phyloP scores from a whole-genome alignment of 2,329 filamentous ascomycete genomes.

The Fusarium scirpi region DNA sequence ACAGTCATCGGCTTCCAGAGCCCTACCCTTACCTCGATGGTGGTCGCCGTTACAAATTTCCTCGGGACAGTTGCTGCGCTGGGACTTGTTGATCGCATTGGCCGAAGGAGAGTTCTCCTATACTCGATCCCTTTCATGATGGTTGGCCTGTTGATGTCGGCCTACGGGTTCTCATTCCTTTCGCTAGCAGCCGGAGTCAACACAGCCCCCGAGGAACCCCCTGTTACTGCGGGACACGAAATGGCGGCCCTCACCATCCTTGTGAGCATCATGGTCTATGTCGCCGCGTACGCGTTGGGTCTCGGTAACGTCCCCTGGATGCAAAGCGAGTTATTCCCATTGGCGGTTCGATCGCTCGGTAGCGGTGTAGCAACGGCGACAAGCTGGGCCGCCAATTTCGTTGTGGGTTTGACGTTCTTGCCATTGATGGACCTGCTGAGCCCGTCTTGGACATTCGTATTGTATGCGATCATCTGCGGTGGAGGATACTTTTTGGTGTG shows the following conservation, averaged over 20 bases:
- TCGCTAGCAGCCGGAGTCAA: slow-evolving; percentile 54
- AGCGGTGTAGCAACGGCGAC: slow-evolving; percentile 81
- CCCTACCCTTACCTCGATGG: slow-evolving; percentile 83
- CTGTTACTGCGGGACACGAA: slow-evolving; percentile 36
- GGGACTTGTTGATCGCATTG: slow-evolving; percentile 81
- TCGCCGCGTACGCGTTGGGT: slow-evolving; percentile 86
- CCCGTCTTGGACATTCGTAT: slow-evolving; percentile 80
- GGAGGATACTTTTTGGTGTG: slow-evolving; percentile 76
- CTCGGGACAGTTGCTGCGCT: slow-evolving; percentile 81
- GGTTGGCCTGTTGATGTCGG: slow-evolving; percentile 75
- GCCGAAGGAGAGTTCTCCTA: slow-evolving; percentile 82
- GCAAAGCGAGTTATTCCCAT: slow-evolving; percentile 90
- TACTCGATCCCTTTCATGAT: slow-evolving; percentile 89
- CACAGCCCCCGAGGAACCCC: slow-evolving; percentile 30
- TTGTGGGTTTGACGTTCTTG: slow-evolving; percentile 87
- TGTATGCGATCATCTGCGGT: slow-evolving; percentile 80
- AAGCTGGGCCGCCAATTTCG: slow-evolving; percentile 88
- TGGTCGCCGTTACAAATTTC: slow-evolving; percentile 86
- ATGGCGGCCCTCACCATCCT: slow-evolving; percentile 72
- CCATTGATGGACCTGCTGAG: slow-evolving; percentile 84
- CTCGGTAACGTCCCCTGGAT: slow-evolving; percentile 97
- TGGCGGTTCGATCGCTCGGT: slow-evolving; percentile 78
- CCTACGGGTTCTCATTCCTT: slow-evolving; percentile 77
- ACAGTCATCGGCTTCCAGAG: slow-evolving; percentile 80
- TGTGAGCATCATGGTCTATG: slow-evolving; percentile 82